Conservation (phyloP, 306 rosid species). For the Lotus japonicus region DNA sequence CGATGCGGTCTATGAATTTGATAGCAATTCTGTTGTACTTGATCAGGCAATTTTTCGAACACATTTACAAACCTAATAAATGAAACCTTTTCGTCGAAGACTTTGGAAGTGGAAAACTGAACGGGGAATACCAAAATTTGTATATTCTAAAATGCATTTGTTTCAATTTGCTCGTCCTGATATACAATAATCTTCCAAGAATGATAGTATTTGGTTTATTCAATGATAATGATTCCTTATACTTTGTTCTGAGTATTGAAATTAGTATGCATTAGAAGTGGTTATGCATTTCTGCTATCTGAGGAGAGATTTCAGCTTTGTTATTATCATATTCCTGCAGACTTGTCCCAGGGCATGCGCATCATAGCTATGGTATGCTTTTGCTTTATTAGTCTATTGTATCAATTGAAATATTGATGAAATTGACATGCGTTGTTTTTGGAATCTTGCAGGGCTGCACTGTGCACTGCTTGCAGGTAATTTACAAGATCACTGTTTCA, state of each 20-base stretch:
- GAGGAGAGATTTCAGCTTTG: constrained; percentile 15
- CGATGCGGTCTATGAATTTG: constrained; percentile 1
- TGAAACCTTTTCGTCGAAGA: background rate
- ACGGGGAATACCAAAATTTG: background rate
- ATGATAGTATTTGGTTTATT: constrained; percentile 5
- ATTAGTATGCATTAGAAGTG: constrained; percentile 13
- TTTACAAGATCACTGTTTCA: constrained; percentile 12
- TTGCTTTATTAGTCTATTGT: constrained; percentile 17
- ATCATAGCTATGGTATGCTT: constrained; percentile 71
- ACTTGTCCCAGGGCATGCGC: constrained; percentile 78
- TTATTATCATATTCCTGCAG: constrained; percentile 43
- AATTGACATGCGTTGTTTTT: constrained; percentile 15
- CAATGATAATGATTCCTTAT: background rate
- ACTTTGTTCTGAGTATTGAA: constrained; percentile 10
- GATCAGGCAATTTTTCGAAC: background rate
- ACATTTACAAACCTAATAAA: background rate
- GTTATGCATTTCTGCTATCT: background rate
- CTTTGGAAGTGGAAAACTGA: constrained; percentile 9
- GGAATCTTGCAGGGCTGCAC: constrained; percentile 69
- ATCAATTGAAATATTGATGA: constrained; percentile 16
- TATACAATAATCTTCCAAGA: background rate
- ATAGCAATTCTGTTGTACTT: constrained; percentile 4
- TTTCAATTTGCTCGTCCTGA: constrained; percentile 4
- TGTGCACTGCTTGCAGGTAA: constrained; percentile 93
- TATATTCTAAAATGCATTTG: constrained; percentile 18